These are phyloP conservation scores for Pythium folliculosum DNA, from an alignment of 352 stramenopile genomes.

Conservation along the genomic window DNA sequence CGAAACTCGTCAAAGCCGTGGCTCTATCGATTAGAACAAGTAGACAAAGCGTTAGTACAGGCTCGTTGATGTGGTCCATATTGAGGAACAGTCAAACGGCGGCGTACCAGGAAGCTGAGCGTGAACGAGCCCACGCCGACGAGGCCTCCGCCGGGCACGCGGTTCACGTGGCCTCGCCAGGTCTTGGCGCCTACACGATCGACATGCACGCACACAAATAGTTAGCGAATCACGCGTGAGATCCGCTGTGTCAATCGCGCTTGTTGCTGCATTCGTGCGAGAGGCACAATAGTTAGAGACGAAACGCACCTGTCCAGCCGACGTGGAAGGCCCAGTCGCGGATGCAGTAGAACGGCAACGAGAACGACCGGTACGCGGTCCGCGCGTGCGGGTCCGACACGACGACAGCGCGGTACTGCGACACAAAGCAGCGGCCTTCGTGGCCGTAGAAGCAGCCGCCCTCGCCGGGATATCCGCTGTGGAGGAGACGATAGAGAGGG, in stretches of 20 bases:
- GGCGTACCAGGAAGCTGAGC: constrained; percentile 56
- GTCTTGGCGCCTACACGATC: constrained; percentile 45
- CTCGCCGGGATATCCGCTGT: constrained; percentile 78
- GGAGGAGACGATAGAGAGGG: neutral
- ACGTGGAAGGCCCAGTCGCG: constrained; percentile 68
- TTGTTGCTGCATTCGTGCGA: no score
- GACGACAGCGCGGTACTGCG: constrained; percentile 77
- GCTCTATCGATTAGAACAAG: constrained; percentile 33
- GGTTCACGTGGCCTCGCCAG: constrained; percentile 73
- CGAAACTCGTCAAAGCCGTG: constrained; percentile 79
- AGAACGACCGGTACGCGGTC: constrained; percentile 71
- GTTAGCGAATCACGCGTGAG: neutral
- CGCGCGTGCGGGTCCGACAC: constrained; percentile 42
- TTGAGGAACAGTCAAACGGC: neutral
- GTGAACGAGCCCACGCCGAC: constrained; percentile 62
- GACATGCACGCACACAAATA: neutral
- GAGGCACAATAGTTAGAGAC: neutral
- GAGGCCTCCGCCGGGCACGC: constrained; percentile 65
- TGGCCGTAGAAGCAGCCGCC: constrained; percentile 80
- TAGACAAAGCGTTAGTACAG: neutral
- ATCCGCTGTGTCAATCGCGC: no score
- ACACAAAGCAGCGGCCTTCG: constrained; percentile 69
- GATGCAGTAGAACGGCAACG: constrained; percentile 77
- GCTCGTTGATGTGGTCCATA: neutral
- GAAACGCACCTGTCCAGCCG: constrained; percentile 52